phyloP scores from a whole-genome alignment of 768 basidiomycete species.

The Termitomyces sp. region DNA sequence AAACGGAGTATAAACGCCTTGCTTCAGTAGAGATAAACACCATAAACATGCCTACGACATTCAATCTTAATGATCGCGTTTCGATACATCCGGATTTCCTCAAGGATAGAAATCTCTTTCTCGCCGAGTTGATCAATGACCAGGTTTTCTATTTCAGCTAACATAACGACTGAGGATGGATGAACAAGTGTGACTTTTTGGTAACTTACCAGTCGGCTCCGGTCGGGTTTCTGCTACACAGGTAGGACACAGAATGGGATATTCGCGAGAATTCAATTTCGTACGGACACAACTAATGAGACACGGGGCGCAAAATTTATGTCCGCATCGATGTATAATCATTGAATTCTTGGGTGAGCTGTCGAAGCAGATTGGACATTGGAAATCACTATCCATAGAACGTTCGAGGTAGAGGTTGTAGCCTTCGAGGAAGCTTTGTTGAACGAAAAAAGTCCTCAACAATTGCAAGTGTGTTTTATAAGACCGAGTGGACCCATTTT shows the following conservation, averaged over 20 bases:
- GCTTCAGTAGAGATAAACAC: background rate
- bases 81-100: slow-evolving; percentile 43
- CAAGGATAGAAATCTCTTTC: slow-evolving; percentile 34
- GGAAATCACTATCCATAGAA: slow-evolving; percentile 26
- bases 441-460: background rate
- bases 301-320: slow-evolving; percentile 52
- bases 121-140: slow-evolving; percentile 44
- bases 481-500: background rate
- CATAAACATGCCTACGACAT: slow-evolving; percentile 44
- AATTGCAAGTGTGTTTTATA: too few relatives aligned
- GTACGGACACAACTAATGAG: slow-evolving; percentile 34
- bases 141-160: slow-evolving; percentile 31
- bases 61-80: slow-evolving; percentile 33
- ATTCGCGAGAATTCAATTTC: slow-evolving; percentile 49
- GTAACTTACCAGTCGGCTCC: background rate
- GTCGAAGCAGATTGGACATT: slow-evolving; percentile 59
- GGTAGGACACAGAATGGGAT: slow-evolving; percentile 58
- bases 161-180: slow-evolving; percentile 18
- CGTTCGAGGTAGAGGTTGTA: background rate
- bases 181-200: background rate
- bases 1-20: background rate
- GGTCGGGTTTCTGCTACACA: slow-evolving; percentile 32
- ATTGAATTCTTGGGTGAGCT: slow-evolving; percentile 21
- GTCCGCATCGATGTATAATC: slow-evolving; percentile 31
- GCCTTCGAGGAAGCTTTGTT: background rate